A percentile compares a stretch with the other conserved stretches of the same genome.
These are phyloP conservation scores for Hanseniaspora thailandica DNA, from an alignment of 805 yeast species.

Conservation along the genomic window DNA sequence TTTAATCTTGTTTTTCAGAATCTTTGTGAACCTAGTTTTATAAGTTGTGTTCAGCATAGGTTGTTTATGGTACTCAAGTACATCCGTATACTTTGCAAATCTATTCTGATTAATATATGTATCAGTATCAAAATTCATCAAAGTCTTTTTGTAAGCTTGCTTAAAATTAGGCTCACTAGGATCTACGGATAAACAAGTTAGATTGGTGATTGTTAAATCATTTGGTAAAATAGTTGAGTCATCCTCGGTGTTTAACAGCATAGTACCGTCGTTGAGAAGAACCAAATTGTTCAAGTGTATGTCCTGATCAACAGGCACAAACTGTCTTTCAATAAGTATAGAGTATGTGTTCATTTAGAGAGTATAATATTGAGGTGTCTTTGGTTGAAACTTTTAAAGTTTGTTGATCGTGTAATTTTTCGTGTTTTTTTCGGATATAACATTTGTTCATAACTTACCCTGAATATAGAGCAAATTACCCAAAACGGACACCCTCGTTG, in stretches of 20 bases:
- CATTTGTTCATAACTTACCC: neutral
- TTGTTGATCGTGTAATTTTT: neutral
- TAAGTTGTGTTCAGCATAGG: neutral
- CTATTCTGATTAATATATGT: neutral
- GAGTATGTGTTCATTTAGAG: neutral
- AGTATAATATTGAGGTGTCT: too few relatives aligned
- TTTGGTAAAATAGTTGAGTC: neutral
- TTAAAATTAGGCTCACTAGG: neutral
- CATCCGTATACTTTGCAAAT: neutral
- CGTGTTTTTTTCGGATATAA: neutral
- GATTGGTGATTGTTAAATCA: neutral
- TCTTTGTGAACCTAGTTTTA: neutral
- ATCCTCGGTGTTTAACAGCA: slow-evolving; percentile 1
- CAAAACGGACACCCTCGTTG: too few relatives aligned
- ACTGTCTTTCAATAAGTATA: neutral
- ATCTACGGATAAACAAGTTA: neutral
- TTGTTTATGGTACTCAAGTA: neutral
- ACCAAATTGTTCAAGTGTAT: neutral
- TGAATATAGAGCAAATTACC: too few relatives aligned
- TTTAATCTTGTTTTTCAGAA: neutral
- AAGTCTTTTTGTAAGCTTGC: neutral
- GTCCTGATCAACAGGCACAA: slow-evolving; percentile 9
- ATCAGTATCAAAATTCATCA: neutral
- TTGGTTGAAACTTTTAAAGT: neutral
- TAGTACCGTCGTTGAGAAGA: slow-evolving; percentile 6